Conservation (phyloP, 169 alveolate genomes). For the Plasmodium fragile region DNA sequence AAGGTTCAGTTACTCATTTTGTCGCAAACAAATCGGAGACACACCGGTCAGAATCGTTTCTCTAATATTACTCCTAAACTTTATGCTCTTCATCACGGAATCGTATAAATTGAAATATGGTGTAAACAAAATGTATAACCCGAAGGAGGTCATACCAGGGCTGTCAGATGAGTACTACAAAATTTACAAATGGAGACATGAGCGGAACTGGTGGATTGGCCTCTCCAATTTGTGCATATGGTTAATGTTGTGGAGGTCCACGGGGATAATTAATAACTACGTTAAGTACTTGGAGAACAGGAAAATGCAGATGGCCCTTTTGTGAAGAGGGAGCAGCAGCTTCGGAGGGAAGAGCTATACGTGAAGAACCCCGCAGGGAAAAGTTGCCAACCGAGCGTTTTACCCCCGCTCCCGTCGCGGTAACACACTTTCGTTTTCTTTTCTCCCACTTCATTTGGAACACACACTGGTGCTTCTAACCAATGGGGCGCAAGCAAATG, state of each 20-base stretch:
- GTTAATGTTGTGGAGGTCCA: constrained; percentile 74
- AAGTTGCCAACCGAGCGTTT: not conserved
- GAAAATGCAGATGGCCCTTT: constrained; percentile 9
- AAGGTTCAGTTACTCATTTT: constrained; percentile 56
- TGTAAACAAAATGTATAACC: constrained; percentile 20
- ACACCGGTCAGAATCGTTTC: constrained; percentile 70
- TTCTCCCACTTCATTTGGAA: not conserved
- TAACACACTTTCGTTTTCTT: not conserved
- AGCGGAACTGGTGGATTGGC: constrained; percentile 76
- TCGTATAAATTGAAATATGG: constrained; percentile 60
- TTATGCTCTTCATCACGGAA: constrained; percentile 59
- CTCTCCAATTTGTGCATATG: constrained; percentile 75
- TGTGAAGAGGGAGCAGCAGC: not conserved
- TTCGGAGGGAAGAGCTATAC: not conserved
- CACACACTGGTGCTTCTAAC: not conserved
- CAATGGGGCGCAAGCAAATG: not conserved
- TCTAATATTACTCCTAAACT: constrained; percentile 51
- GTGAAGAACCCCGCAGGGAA: not conserved
- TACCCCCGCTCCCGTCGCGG: not conserved
- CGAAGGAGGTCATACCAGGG: constrained; percentile 35
- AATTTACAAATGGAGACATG: constrained; percentile 77
- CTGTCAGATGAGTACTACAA: constrained; percentile 50
- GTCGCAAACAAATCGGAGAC: constrained; percentile 76
- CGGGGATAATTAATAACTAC: constrained; percentile 68
- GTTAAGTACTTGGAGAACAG: constrained; percentile 58